Conservation (phyloP, 306 rosid genomes). For the Biancaea sappan region DNA sequence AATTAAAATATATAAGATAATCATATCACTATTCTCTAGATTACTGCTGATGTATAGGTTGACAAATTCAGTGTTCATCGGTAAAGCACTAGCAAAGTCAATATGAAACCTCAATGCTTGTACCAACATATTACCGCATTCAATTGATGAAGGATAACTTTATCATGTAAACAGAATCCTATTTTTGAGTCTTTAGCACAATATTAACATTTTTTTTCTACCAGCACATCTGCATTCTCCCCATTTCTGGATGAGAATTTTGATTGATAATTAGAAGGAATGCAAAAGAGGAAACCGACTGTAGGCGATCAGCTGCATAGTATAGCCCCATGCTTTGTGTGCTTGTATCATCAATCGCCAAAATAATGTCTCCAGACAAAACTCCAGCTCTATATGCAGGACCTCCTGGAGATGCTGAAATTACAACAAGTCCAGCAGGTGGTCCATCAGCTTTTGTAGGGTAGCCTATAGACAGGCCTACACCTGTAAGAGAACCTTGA, state of each 20-base stretch:
- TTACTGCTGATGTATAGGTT: conserved; percentile 2
- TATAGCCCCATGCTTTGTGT: conserved; percentile 87
- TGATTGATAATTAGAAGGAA: conserved; percentile 29
- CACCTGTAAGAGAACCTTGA: conserved; percentile 89
- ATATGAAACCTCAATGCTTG: conserved; percentile 18
- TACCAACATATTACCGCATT: background rate
- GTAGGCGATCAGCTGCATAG: conserved; percentile 93
- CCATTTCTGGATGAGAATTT: conserved; percentile 4
- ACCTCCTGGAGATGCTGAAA: conserved; percentile 91
- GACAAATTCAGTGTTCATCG: background rate
- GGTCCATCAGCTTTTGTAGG: conserved; percentile 61
- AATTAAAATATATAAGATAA: background rate
- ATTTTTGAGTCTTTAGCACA: conserved; percentile 13
- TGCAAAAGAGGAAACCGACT: conserved; percentile 63
- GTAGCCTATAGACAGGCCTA: conserved; percentile 94
- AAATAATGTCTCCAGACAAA: conserved; percentile 80
- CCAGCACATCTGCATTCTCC: conserved; percentile 4
- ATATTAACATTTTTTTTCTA: conserved; percentile 13
- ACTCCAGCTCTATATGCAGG: conserved; percentile 92
- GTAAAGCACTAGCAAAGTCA: background rate
- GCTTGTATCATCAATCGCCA: conserved; percentile 76
- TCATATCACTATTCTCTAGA: background rate
- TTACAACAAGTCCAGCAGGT: conserved; percentile 73
- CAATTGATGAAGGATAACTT: conserved; percentile 23
- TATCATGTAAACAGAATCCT: conserved; percentile 22